These are phyloP conservation scores for Xerocomellus chrysenteron DNA, from an alignment of 768 basidiomycete species.

Conservation along the genomic window DNA sequence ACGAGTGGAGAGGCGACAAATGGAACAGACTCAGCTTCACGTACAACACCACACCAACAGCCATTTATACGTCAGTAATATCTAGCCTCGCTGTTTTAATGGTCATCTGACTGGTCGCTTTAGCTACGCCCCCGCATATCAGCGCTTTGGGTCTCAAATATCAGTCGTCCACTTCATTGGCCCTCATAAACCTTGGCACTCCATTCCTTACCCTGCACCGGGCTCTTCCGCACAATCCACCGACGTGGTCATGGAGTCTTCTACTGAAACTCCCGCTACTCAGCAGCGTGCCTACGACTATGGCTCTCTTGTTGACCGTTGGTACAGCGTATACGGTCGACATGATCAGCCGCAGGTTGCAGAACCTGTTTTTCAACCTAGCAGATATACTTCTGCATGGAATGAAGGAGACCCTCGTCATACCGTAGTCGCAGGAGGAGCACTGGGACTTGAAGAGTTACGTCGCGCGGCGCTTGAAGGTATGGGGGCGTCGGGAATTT, in stretches of 20 bases:
- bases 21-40: constrained; percentile 97
- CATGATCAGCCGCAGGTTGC: constrained; percentile 68
- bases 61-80: constrained; percentile 85
- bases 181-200: constrained; percentile 92
- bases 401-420: constrained; percentile 39
- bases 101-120: constrained; percentile 25
- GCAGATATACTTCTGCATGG: constrained; percentile 76
- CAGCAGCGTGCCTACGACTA: constrained; percentile 67
- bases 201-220: constrained; percentile 67
- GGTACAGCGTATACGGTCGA: constrained; percentile 88
- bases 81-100: constrained; percentile 22
- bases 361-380: constrained; percentile 46
- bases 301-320: constrained; percentile 78
- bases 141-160: constrained; percentile 86
- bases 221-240: constrained; percentile 38
- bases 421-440: constrained; percentile 14
- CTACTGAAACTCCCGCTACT: constrained; percentile 5
- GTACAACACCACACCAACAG: constrained; percentile 97
- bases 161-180: constrained; percentile 93
- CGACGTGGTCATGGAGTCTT: constrained; percentile 31
- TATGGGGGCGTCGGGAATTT: constrained; percentile 19
- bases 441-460: constrained; percentile 43
- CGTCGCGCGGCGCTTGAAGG: constrained; percentile 34
- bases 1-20: constrained; percentile 84
- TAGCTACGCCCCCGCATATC: constrained; percentile 96